These are phyloP conservation scores for Bipolaris bicolor DNA, from an alignment of 2,329 filamentous ascomycete species.

Conservation along the genomic window DNA sequence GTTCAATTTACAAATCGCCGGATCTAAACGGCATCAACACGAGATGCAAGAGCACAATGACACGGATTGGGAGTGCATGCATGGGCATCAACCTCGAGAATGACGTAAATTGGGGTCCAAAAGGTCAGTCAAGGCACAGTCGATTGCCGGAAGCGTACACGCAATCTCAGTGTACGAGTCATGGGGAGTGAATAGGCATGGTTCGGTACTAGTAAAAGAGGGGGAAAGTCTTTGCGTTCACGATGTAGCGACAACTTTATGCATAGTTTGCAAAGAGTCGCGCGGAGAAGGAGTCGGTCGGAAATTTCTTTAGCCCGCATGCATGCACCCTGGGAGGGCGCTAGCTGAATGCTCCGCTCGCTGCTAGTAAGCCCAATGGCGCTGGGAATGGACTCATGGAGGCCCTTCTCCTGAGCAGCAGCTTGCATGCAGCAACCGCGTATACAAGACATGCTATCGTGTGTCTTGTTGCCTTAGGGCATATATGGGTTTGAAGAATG, in stretches of 20 bases:
- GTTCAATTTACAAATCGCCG: neutral
- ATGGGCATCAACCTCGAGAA: neutral
- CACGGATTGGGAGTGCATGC: neutral
- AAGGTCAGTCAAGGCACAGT: neutral
- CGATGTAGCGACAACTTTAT: neutral
- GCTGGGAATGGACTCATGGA: neutral
- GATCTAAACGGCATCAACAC: no score
- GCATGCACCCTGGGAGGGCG: neutral
- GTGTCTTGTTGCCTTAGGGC: no score
- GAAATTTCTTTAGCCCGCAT: conserved; percentile 4
- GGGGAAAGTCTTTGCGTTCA: neutral
- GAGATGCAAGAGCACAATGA: neutral
- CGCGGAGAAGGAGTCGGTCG: neutral
- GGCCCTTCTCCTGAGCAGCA: neutral
- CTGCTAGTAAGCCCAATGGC: neutral
- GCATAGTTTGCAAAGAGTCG: neutral
- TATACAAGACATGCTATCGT: no score
- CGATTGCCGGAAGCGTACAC: neutral
- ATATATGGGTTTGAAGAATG: no score
- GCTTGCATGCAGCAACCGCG: neutral
- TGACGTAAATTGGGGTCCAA: neutral
- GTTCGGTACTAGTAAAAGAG: neutral
- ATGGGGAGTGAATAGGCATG: neutral
- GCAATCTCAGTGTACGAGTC: neutral
- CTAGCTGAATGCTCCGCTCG: neutral